Evolutionary conservation across 1,284 basidiomycete species (phyloP), one percentile per base, ranked within the genome.

Genomic region (Ceratobasidium sp.): DNA sequence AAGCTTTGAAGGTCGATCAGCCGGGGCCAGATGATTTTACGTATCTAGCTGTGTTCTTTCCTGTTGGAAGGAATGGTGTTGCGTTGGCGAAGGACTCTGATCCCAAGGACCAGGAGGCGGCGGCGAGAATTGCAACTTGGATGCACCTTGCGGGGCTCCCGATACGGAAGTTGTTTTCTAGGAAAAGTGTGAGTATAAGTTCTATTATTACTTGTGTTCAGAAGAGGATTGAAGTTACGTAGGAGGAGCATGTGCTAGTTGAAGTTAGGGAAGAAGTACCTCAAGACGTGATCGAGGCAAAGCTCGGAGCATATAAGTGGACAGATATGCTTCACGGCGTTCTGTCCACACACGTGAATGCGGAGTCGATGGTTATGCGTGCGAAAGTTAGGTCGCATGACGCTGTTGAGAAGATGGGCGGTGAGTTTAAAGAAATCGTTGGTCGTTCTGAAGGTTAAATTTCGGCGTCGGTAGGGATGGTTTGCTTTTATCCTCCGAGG

Each of bases 251-350:
- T 38, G 61, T 74, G 9, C 44, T 74, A 3, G 71, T 74, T 46
- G 71, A 74, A 52, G 71, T 74, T 54, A 42, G 71, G 13, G 59
- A 74, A 46, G 71, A 74, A 54, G 33, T 74, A n/a, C 61, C 71
- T 13, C 59, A 74, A 46, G 71, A 64, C 3, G 71, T 74, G 20
- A 74, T 74, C 13, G 71, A 74, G 26, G 50, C 71, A 17, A 74
- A 74, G 42, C 38, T 74, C 3, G 71, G 71, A 40, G 59, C 71
- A 28, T 74, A 74, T 48, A 62, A 38, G 62, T 74, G 71, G 71
- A 38, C n/a, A 6, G 71, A 74, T 26, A 65, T 65, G 50, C 26
- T 74, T 26, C 48, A 62, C n/a, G 40, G 42, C 17, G 28, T 64
- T 33, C 61, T 48, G 3, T 17, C 57, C 0, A 42, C 23, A 28